phyloP scores from a whole-genome alignment of 2,329 filamentous ascomycete genomes.

The Xylariales sp. region DNA sequence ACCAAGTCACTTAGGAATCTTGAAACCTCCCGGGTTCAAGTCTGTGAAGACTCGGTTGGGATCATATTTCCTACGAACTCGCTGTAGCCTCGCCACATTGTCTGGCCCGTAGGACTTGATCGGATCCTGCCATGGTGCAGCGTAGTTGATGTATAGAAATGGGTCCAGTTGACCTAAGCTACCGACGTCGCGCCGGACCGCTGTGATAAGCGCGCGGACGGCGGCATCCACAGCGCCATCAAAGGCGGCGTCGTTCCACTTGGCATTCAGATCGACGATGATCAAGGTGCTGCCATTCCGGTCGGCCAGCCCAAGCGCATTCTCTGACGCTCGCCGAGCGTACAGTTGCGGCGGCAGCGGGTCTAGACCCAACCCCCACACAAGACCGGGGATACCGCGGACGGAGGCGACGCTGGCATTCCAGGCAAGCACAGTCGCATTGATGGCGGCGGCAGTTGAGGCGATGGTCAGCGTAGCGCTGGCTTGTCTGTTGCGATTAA shows the following conservation, averaged over 20 bases:
- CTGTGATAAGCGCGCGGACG: background rate
- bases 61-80: conserved; percentile 24
- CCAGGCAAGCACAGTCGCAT: background rate
- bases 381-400: background rate
- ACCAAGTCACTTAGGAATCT: too few relatives aligned
- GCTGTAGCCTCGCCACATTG: conserved; percentile 15
- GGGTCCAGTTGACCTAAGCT: background rate
- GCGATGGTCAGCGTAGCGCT: background rate
- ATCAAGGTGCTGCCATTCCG: background rate
- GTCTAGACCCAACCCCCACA: background rate
- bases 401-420: background rate
- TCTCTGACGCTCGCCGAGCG: background rate
- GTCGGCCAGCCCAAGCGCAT: background rate
- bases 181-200: background rate
- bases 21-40: too few relatives aligned
- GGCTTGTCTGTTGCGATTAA: background rate
- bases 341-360: background rate
- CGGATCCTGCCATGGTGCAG: conserved; percentile 23
- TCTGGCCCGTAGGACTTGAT: conserved; percentile 23
- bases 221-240: conserved; percentile 3
- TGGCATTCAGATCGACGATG: background rate
- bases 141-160: conserved; percentile 6
- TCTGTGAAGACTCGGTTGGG: background rate
- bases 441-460: background rate
- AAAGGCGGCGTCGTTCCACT: background rate